These are phyloP conservation scores for Penicillium soppii DNA, from an alignment of 495 filamentous ascomycete genomes.

Conservation along the genomic window DNA sequence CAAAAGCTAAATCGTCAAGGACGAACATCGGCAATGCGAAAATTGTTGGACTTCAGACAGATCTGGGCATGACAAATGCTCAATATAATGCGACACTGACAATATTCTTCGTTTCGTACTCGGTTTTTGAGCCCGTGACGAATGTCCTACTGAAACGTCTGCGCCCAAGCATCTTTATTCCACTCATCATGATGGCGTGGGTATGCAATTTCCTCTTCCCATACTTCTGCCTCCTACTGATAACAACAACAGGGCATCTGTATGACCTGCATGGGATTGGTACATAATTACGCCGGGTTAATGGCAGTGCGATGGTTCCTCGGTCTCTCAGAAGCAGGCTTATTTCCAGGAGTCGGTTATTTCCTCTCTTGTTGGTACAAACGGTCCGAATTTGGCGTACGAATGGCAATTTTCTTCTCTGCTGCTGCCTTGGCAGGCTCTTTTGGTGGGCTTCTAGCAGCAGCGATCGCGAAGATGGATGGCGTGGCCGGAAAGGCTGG, in stretches of 20 bases:
- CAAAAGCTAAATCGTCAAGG: slow-evolving; percentile 33
- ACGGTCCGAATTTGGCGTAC: slow-evolving; percentile 74
- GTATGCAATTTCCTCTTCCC: slow-evolving; percentile 12
- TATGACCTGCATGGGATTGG: slow-evolving; percentile 84
- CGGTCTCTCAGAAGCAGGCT: slow-evolving; percentile 78
- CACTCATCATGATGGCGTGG: slow-evolving; percentile 59
- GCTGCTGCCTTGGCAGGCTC: slow-evolving; percentile 82
- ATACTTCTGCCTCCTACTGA: no score
- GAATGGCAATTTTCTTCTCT: slow-evolving; percentile 86
- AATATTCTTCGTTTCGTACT: slow-evolving; percentile 92
- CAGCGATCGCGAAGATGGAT: slow-evolving; percentile 60
- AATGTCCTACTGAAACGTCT: slow-evolving; percentile 82
- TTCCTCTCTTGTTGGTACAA: slow-evolving; percentile 89
- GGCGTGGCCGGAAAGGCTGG: slow-evolving; percentile 63
- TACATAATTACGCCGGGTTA: slow-evolving; percentile 73
- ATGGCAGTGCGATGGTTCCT: slow-evolving; percentile 85
- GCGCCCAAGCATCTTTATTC: slow-evolving; percentile 70
- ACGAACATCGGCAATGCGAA: slow-evolving; percentile 90
- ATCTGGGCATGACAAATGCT: slow-evolving; percentile 60
- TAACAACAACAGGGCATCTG: slow-evolving; percentile 60
- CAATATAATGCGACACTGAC: slow-evolving; percentile 79
- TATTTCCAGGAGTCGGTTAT: slow-evolving; percentile 86
- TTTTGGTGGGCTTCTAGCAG: slow-evolving; percentile 62
- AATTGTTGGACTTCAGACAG: slow-evolving; percentile 66
- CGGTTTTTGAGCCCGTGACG: slow-evolving; percentile 81